These are phyloP conservation scores for Cadophora gregata DNA, from an alignment of 2,329 filamentous ascomycete genomes.

Conservation along the genomic window DNA sequence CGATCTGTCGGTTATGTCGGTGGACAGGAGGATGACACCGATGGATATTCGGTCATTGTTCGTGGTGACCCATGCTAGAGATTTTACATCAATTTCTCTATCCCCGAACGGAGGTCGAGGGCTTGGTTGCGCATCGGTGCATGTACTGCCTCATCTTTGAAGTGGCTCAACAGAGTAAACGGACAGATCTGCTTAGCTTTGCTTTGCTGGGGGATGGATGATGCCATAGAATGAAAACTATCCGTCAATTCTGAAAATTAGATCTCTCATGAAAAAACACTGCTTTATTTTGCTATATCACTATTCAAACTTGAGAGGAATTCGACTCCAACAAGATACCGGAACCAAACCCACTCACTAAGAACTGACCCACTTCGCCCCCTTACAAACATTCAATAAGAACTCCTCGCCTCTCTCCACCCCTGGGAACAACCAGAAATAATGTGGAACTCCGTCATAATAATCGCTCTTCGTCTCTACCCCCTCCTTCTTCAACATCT, in stretches of 20 bases:
- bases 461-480: constrained; percentile 39
- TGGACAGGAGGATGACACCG: not conserved
- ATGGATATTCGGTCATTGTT: not conserved
- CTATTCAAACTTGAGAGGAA: not conserved
- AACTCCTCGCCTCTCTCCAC: constrained; percentile 31
- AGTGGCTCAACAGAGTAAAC: no score
- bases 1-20: not conserved
- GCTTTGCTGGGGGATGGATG: no score
- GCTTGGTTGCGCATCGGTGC: not conserved
- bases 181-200: no score
- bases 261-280: no score
- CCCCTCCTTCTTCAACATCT: constrained; percentile 39
- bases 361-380: constrained; percentile 23
- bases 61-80: not conserved
- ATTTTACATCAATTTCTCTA: not conserved
- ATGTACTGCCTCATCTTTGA: not conserved
- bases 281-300: not conserved
- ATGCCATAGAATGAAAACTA: no score
- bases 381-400: constrained; percentile 31
- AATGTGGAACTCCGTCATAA: constrained; percentile 44
- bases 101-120: not conserved
- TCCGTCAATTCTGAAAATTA: no score
- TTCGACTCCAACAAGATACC: not conserved
- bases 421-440: constrained; percentile 41
- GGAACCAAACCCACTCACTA: not conserved